Evolutionary conservation across 2,329 filamentous ascomycete species (phyloP).

Genomic region (Diaporthe citriasiana): DNA sequence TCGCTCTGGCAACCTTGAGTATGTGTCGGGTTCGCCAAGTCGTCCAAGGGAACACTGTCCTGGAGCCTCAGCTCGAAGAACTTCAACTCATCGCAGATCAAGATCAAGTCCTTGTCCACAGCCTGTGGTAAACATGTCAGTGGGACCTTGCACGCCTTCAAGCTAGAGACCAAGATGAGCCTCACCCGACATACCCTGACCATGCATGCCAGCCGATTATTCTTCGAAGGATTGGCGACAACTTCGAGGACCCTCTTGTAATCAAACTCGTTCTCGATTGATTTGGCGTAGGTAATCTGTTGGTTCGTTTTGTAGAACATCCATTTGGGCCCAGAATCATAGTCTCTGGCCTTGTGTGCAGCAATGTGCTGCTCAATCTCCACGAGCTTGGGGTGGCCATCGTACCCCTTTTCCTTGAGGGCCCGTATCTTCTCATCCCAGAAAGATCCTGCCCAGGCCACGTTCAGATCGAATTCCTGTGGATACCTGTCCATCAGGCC

Average conservation of each 20-base stretch:
- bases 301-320: constrained; percentile 21
- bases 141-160: no score
- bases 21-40: background rate
- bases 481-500: background rate
- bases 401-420: constrained; percentile 5
- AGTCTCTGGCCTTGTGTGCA: background rate
- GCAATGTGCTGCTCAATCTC: constrained; percentile 1
- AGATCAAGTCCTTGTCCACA: background rate
- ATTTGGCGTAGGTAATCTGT: background rate
- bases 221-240: background rate
- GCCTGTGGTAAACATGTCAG: background rate
- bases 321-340: constrained; percentile 3
- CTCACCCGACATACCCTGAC: constrained; percentile 23
- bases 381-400: background rate
- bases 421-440: background rate
- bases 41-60: background rate
- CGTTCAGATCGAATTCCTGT: background rate
- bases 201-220: background rate
- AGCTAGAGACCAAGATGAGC: background rate
- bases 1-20: background rate
- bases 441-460: background rate
- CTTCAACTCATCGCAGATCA: constrained; percentile 5
- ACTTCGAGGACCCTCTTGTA: constrained; percentile 4
- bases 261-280: background rate
- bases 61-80: background rate